phyloP scores from a whole-genome alignment of 208 protist genomes.

The Wallacemonas sp. region DNA sequence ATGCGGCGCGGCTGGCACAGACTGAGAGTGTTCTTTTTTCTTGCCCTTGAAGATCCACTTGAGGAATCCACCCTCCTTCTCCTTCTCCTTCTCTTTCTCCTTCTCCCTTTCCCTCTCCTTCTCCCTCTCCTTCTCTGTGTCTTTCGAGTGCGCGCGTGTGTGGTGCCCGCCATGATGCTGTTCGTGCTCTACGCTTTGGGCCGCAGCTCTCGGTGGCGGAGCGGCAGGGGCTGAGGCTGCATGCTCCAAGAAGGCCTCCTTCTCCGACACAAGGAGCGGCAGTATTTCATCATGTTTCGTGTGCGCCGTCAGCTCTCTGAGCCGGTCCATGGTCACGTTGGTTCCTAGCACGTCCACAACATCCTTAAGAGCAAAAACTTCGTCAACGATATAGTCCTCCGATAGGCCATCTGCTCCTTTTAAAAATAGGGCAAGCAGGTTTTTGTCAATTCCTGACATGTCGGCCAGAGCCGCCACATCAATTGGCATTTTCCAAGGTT shows the following conservation, averaged over 20 bases:
- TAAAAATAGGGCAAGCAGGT: conserved; percentile 34
- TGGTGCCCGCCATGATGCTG: not conserved
- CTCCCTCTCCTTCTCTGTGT: conserved; percentile 14
- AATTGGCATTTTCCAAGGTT: conserved; percentile 5
- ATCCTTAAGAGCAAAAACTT: conserved; percentile 34
- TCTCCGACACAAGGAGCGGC: conserved; percentile 17
- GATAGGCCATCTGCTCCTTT: conserved; percentile 15
- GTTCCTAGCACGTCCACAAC: conserved; percentile 27
- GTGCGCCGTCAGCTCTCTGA: conserved; percentile 14
- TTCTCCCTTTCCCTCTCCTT: conserved; percentile 20
- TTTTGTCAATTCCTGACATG: conserved; percentile 14
- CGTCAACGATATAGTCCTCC: conserved; percentile 28
- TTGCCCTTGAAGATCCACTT: conserved; percentile 26
- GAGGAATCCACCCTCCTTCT: conserved; percentile 23
- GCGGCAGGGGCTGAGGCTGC: not conserved
- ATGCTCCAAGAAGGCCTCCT: conserved; percentile 9
- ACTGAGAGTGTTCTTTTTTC: conserved; percentile 16
- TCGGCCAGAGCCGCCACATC: conserved; percentile 1
- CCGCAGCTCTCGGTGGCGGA: too few relatives aligned
- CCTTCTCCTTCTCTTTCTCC: conserved; percentile 16
- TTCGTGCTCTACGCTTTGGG: not conserved
- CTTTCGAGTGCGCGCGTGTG: not conserved
- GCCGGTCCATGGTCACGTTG: not conserved
- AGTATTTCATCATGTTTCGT: conserved; percentile 25
- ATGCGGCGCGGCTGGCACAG: not conserved